phyloP scores from a whole-genome alignment of 345 rosid species.

The Camelina hispida region DNA sequence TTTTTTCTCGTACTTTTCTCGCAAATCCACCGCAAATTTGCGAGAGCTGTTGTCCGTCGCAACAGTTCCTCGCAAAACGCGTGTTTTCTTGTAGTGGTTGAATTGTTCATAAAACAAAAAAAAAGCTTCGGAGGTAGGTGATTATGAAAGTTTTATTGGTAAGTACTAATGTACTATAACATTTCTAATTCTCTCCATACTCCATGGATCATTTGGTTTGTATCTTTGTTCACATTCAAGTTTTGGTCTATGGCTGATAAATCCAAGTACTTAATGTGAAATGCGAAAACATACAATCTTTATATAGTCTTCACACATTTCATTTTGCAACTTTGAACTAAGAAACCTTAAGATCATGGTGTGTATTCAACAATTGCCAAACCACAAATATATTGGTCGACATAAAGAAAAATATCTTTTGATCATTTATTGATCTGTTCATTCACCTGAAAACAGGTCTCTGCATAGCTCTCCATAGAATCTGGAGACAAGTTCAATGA shows the following conservation, averaged over 20 bases:
- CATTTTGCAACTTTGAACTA: conserved; percentile 3
- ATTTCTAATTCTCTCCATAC: conserved; percentile 1
- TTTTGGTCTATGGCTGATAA: background rate
- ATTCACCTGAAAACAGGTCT: conserved; percentile 46
- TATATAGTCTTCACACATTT: conserved; percentile 21
- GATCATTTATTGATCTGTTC: background rate
- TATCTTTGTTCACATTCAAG: conserved; percentile 20
- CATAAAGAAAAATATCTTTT: conserved; percentile 16
- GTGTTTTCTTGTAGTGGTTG: too few relatives aligned
- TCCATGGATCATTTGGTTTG: conserved; percentile 15
- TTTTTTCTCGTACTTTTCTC: too few relatives aligned
- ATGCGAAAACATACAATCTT: conserved; percentile 6
- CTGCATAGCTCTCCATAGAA: conserved; percentile 89
- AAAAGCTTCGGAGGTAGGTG: too few relatives aligned
- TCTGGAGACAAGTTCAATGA: conserved; percentile 68
- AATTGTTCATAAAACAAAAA: too few relatives aligned
- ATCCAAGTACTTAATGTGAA: conserved; percentile 17
- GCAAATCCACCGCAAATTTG: too few relatives aligned
- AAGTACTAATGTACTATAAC: too few relatives aligned
- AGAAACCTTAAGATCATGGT: conserved; percentile 16
- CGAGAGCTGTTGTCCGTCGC: too few relatives aligned
- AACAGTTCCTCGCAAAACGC: too few relatives aligned
- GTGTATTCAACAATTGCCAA: background rate
- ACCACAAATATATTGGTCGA: background rate
- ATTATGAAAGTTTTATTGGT: too few relatives aligned